Evolutionary conservation across 192 early-diverging fungal genomes (phyloP).

Genomic region (Coemansia furcata): DNA sequence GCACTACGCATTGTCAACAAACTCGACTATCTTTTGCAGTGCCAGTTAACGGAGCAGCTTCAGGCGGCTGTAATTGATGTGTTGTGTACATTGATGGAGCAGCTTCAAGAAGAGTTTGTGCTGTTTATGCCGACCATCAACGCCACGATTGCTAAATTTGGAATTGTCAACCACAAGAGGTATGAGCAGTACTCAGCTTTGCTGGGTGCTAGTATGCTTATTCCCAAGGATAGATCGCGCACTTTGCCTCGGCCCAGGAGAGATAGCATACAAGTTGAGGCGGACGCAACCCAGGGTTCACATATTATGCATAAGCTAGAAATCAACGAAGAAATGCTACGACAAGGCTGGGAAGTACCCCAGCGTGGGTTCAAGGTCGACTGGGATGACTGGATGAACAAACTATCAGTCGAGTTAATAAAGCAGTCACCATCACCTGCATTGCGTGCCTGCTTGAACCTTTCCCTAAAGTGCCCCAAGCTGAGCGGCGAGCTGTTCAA

Average conservation of each 20-base stretch:
- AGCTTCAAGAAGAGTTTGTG: slow-evolving; percentile 82
- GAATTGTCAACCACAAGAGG: slow-evolving; percentile 61
- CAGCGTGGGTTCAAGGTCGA: slow-evolving; percentile 65
- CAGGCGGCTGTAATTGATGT: slow-evolving; percentile 74
- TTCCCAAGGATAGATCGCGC: slow-evolving; percentile 21
- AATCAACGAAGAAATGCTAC: slow-evolving; percentile 60
- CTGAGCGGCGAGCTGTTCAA: slow-evolving; percentile 92
- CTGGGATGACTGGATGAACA: slow-evolving; percentile 94
- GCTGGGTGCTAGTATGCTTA: slow-evolving; percentile 71
- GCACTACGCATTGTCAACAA: slow-evolving; percentile 90
- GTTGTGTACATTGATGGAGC: slow-evolving; percentile 77
- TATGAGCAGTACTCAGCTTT: slow-evolving; percentile 81
- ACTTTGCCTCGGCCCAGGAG: neutral
- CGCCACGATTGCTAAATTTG: slow-evolving; percentile 69
- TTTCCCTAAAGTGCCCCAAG: slow-evolving; percentile 77
- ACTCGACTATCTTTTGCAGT: slow-evolving; percentile 73
- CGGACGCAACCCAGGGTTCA: neutral
- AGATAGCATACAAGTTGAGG: neutral
- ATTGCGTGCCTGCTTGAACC: slow-evolving; percentile 81
- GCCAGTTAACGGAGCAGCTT: slow-evolving; percentile 51
- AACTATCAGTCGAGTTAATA: slow-evolving; percentile 86
- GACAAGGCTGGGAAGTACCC: slow-evolving; percentile 75
- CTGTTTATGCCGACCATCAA: slow-evolving; percentile 87
- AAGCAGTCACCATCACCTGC: slow-evolving; percentile 97
- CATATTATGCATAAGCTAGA: slow-evolving; percentile 13